Evolutionary conservation across 176 grass and related monocot genomes (phyloP), one percentile per base, ranked within the genome.

Genomic region (Oryza australiensis): DNA sequence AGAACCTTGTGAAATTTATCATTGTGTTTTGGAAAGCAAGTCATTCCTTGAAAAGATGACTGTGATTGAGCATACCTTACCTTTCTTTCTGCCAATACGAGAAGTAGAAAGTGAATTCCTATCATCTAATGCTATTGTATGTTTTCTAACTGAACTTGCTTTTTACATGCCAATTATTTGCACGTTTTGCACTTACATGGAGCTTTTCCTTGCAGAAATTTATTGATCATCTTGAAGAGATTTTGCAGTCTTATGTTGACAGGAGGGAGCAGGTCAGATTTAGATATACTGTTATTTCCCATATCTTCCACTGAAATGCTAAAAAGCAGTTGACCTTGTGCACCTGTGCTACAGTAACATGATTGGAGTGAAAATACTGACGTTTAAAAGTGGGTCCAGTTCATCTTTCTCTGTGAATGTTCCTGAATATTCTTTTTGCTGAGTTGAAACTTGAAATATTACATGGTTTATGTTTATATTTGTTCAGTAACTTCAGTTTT

Each of bases 21-120:
- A 98, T 82, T 98, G 92, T 71, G 95, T 94, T 59, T 66, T 98
- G 78, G 95, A 94, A 85, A 98, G 95, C 79, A 98, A 98, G 83
- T 98, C 95, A 57, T 98, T 98, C 84, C 92, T 98, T 68, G 92
- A 98, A 89, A 98, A 98, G 83, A 94, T 98, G 92, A 91, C 87
- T 74, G 84, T 98, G 78, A 81, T 70, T 59, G 92, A 98, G 73
- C 95, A 98, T 53, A 98, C 95, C 46, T 72, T 94, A 49, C 95
- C 95, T 64, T 98, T 98, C 88, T 98, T 98, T 76, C 84, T 98
- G 64, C 95, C 95, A 66, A 88, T 93, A 74, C 90, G 93, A 49
- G 95, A 98, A 92, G 87, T 84, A 63, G 95, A 94, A 91, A 89
- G 82, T 89, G 93, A 94, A 34, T 89, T 93, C 37, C 83, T 98